Evolutionary conservation across 257 asterid genomes (phyloP).

Genomic region (Prunella vulgaris): DNA sequence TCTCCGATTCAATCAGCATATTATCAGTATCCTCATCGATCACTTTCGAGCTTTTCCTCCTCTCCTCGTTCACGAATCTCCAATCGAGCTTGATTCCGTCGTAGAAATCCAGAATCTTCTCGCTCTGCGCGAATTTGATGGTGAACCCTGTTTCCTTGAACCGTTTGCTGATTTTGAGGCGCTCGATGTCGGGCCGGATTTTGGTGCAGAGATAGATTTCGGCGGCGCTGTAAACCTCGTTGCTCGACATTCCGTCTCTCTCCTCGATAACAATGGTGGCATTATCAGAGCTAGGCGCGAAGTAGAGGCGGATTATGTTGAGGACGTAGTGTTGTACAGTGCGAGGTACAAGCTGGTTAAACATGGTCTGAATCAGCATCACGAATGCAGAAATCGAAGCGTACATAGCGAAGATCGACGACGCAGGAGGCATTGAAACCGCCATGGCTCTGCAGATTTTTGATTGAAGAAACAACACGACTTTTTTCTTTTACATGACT

Average conservation of each 20-base stretch:
- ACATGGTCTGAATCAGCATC: conserved; percentile 48
- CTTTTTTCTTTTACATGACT: no score
- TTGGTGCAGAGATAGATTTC: conserved; percentile 54
- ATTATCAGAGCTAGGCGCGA: conserved; percentile 9
- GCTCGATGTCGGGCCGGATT: conserved; percentile 34
- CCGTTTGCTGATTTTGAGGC: conserved; percentile 52
- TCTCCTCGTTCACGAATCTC: conserved; percentile 40
- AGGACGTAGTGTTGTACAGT: conserved; percentile 35
- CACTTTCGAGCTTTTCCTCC: conserved; percentile 16
- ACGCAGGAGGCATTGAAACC: conserved; percentile 43
- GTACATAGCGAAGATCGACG: conserved; percentile 53
- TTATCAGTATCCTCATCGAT: conserved; percentile 25
- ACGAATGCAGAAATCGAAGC: conserved; percentile 56
- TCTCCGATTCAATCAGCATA: conserved; percentile 24
- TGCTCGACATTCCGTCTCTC: conserved; percentile 50
- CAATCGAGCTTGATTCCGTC: conserved; percentile 43
- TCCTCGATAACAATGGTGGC: conserved; percentile 50
- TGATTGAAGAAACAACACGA: neutral
- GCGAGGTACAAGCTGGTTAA: conserved; percentile 55
- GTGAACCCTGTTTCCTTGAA: conserved; percentile 32
- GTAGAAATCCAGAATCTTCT: conserved; percentile 37
- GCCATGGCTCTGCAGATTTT: conserved; percentile 19
- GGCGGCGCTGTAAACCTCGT: conserved; percentile 50
- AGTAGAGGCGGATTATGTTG: conserved; percentile 29
- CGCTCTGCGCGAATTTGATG: conserved; percentile 44